Evolutionary conservation across 495 filamentous ascomycete species (phyloP).

Genomic region (Podospora comata): DNA sequence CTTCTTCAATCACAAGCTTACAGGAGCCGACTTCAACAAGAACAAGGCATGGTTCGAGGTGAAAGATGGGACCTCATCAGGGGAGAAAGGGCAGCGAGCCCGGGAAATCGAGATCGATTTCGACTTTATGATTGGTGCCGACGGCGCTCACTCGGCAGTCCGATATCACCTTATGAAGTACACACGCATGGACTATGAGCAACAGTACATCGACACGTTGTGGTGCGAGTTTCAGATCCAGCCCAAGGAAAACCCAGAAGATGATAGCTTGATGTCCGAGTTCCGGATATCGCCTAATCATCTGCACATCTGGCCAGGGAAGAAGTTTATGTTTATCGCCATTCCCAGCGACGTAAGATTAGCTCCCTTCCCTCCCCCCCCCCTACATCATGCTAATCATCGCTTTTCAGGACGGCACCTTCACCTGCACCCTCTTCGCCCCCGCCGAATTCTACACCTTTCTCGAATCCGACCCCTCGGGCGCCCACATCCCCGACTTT

Average conservation of each 20-base stretch:
- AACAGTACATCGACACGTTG: constrained; percentile 92
- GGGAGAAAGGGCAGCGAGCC: constrained; percentile 22
- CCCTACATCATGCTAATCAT: background rate
- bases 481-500: constrained; percentile 56
- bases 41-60: constrained; percentile 86
- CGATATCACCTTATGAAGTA: constrained; percentile 94
- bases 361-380: background rate
- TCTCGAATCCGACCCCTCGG: constrained; percentile 53
- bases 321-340: constrained; percentile 95
- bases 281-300: constrained; percentile 86
- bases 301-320: constrained; percentile 95
- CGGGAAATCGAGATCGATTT: constrained; percentile 71
- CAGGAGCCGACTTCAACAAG: constrained; percentile 73
- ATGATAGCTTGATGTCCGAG: constrained; percentile 46
- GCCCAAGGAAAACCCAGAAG: constrained; percentile 24
- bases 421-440: constrained; percentile 93
- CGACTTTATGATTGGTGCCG: constrained; percentile 91
- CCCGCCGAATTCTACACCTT: constrained; percentile 56
- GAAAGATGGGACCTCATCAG: constrained; percentile 28
- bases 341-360: constrained; percentile 67
- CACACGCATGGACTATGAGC: constrained; percentile 80
- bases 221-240: constrained; percentile 96
- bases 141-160: constrained; percentile 88
- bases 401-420: constrained; percentile 67
- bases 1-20: constrained; percentile 88